A percentile compares a stretch with the other conserved stretches of the same genome.
Evolutionary conservation across 768 basidiomycete genomes (phyloP).

Genomic region (Termitomyces sp.): DNA sequence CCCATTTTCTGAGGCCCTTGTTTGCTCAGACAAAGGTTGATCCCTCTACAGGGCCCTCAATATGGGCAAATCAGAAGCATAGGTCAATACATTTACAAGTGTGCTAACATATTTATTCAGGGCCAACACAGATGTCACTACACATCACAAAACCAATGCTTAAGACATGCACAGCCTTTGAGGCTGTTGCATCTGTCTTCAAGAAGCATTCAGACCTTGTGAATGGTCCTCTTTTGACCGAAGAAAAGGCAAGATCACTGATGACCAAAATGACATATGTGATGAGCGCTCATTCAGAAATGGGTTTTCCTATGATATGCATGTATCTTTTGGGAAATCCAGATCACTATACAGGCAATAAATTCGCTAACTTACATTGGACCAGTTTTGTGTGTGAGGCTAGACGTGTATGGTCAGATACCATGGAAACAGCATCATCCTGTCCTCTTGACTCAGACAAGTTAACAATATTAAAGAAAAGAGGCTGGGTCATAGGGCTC

Average conservation of each 20-base stretch:
- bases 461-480: conserved; percentile 15
- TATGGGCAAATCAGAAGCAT: too few relatives aligned
- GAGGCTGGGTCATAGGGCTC: conserved; percentile 16
- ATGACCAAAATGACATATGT: conserved; percentile 32
- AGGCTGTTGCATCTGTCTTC: conserved; percentile 22
- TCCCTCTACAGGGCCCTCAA: background rate
- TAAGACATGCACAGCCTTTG: conserved; percentile 36
- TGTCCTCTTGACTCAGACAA: conserved; percentile 17
- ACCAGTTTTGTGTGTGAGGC: conserved; percentile 24
- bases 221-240: background rate
- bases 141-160: conserved; percentile 38
- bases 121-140: too few relatives aligned
- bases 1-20: background rate
- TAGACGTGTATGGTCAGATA: conserved; percentile 7
- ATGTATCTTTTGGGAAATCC: conserved; percentile 31
- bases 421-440: too few relatives aligned
- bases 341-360: conserved; percentile 35
- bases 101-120: too few relatives aligned
- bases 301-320: conserved; percentile 32
- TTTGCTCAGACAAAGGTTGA: background rate
- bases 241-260: conserved; percentile 23
- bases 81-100: too few relatives aligned
- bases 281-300: conserved; percentile 30
- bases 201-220: conserved; percentile 12
- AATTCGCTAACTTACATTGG: conserved; percentile 32